Percentiles rank a stretch among this genome's conserved stretches.
Evolutionary conservation across 768 basidiomycete genomes (phyloP).

Genomic region (Boletus subparvulus): DNA sequence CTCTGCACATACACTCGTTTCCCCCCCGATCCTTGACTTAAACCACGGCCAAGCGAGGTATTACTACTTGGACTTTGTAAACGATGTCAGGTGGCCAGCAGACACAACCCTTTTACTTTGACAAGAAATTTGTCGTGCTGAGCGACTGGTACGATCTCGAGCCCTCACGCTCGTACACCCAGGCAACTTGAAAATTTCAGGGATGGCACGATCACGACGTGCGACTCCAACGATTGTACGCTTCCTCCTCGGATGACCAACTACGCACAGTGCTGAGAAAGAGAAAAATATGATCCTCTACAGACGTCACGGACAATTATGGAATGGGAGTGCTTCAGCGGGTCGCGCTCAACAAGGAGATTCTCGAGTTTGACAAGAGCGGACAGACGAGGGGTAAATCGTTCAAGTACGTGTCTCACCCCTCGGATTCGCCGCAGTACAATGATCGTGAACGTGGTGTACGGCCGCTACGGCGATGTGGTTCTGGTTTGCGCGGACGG

Average conservation of each 20-base stretch:
- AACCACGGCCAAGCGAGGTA: background rate
- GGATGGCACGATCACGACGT: conserved; percentile 93
- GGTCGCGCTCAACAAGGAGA: conserved; percentile 61
- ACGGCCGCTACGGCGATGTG: background rate
- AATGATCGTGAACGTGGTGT: background rate
- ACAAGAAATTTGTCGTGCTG: conserved; percentile 82
- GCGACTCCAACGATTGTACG: conserved; percentile 91
- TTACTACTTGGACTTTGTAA: background rate
- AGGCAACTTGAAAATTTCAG: conserved; percentile 36
- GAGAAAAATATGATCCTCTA: background rate
- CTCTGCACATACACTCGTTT: background rate
- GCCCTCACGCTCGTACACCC: background rate
- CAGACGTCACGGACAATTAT: conserved; percentile 87
- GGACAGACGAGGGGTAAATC: conserved; percentile 20
- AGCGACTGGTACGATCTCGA: conserved; percentile 76
- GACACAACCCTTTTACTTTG: conserved; percentile 34
- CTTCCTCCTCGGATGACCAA: background rate
- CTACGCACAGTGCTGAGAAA: background rate
- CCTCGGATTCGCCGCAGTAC: background rate
- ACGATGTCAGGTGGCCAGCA: conserved; percentile 14
- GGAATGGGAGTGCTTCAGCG: conserved; percentile 76
- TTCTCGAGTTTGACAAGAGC: conserved; percentile 54
- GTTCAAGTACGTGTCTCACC: conserved; percentile 43
- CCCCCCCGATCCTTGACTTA: background rate
- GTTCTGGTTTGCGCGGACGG: background rate